Percentiles rank a stretch among this genome's conserved stretches.
Evolutionary conservation across 805 yeast genomes (phyloP).

Genomic region (Yamadazyma sp.): DNA sequence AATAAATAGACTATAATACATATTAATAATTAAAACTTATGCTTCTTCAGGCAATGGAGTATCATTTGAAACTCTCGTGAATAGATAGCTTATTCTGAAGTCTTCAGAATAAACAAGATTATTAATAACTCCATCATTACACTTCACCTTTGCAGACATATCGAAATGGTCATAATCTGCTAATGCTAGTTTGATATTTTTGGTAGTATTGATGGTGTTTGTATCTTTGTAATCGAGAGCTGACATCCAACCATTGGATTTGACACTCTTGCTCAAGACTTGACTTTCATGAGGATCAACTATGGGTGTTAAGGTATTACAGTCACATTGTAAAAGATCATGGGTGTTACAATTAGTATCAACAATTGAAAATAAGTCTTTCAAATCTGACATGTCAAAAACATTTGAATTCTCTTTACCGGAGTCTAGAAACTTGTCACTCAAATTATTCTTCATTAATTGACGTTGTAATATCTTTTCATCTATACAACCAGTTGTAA

Average conservation of each 20-base stretch:
- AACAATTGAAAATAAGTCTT: conserved; percentile 65
- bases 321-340: conserved; percentile 64
- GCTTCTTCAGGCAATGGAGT: no score
- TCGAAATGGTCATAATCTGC: conserved; percentile 62
- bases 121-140: conserved; percentile 6
- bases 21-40: no score
- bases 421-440: conserved; percentile 63
- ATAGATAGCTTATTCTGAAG: conserved; percentile 32
- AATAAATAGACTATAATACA: no score
- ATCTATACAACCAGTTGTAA: conserved; percentile 88
- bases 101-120: conserved; percentile 4
- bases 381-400: conserved; percentile 66
- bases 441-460: conserved; percentile 73
- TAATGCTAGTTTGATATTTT: conserved; percentile 56
- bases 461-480: conserved; percentile 94
- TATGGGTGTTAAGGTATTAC: conserved; percentile 24
- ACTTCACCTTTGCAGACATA: conserved; percentile 36
- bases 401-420: conserved; percentile 55
- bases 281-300: conserved; percentile 10
- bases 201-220: conserved; percentile 27
- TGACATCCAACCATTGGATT: conserved; percentile 45
- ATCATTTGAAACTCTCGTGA: conserved; percentile 34
- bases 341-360: conserved; percentile 67
- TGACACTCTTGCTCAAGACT: no score
- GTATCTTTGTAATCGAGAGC: conserved; percentile 49